Base-by-base conservation (phyloP, 192 early-diverging fungal genomes). In the Backusella liffmaniae region DNA sequence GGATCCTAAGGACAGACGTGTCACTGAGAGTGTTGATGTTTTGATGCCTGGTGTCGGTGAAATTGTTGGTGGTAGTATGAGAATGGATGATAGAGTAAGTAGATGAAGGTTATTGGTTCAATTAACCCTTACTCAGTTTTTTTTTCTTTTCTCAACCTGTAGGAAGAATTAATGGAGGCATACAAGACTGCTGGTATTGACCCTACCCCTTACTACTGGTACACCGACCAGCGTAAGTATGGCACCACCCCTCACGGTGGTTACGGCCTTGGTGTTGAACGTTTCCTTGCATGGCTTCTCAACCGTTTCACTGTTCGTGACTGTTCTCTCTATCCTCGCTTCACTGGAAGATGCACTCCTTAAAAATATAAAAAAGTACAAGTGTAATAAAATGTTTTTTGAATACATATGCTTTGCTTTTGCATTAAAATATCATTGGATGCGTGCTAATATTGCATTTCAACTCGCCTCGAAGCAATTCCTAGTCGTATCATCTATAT, bases 191-290 rank as follows among this genome's bases (percentile, higher is more conserved):
- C 59, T 78, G 85, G 94, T 21, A 93, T 99, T 73, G 94, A 99
- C 81, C 93, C 96, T 21, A 79, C 85, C 3, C 96, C 97, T 30
- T 99, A 99, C 90, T 98, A 99, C 89, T 99, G 98, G 98, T 94
- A 92, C 86, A 96, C 96, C 49, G 98, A 99, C 73, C 98, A 99
- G 88, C 94, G 98, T 86, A 99, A 98, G 88, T 99, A 96, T 83
- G 97, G 98, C 46, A 92, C 96, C 21, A 90, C 90, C 76, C 95
- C 96, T 74, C 97, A 99, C 75, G 98, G 97, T 79, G 98, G 98
- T 26, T 99, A 95, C 81, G 98, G 98, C 56, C 91, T 99, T 51
- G 98, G 98, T 75, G 79, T 99, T 36, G 98, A 99, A 83, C 92
- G 98, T 34, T 98, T 96, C 87, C 82, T 99, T 67, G 98, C 97